phyloP scores from a whole-genome alignment of 352 stramenopile genomes.

The Globisporangium nodosum region DNA sequence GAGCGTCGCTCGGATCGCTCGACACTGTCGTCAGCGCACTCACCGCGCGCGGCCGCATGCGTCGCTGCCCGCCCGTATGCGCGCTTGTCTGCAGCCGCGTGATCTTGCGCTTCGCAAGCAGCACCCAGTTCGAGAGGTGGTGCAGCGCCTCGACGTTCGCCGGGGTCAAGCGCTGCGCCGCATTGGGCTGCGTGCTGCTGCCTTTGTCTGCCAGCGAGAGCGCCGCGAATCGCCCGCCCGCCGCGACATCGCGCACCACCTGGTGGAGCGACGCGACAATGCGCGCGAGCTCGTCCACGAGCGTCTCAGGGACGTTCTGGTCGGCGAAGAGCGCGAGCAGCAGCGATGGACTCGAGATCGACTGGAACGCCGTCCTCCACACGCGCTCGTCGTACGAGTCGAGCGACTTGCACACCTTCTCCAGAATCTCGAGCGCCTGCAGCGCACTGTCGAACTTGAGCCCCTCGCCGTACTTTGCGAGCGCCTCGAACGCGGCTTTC shows the following conservation, averaged over 20 bases:
- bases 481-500: constrained; percentile 29
- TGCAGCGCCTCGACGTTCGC: constrained; percentile 73
- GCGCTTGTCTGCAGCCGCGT: constrained; percentile 41
- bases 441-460: constrained; percentile 52
- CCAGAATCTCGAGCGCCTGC: constrained; percentile 59
- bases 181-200: background rate
- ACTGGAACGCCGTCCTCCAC: constrained; percentile 22
- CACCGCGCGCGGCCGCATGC: constrained; percentile 25
- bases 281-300: constrained; percentile 57
- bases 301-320: constrained; percentile 22
- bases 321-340: constrained; percentile 56
- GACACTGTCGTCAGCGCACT: constrained; percentile 44
- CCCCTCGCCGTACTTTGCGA: constrained; percentile 46
- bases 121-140: constrained; percentile 76
- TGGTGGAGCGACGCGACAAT: constrained; percentile 47
- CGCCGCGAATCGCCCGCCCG: constrained; percentile 28
- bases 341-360: constrained; percentile 58
- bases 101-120: constrained; percentile 71
- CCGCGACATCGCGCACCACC: constrained; percentile 41
- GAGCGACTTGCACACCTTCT: constrained; percentile 16
- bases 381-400: constrained; percentile 7
- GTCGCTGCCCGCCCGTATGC: constrained; percentile 20
- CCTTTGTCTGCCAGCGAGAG: constrained; percentile 6
- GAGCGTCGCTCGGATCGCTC: constrained; percentile 14
- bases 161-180: constrained; percentile 24